Evolutionary conservation across 83 land plant species (phyloP).

Genomic region (Picea abies): DNA sequence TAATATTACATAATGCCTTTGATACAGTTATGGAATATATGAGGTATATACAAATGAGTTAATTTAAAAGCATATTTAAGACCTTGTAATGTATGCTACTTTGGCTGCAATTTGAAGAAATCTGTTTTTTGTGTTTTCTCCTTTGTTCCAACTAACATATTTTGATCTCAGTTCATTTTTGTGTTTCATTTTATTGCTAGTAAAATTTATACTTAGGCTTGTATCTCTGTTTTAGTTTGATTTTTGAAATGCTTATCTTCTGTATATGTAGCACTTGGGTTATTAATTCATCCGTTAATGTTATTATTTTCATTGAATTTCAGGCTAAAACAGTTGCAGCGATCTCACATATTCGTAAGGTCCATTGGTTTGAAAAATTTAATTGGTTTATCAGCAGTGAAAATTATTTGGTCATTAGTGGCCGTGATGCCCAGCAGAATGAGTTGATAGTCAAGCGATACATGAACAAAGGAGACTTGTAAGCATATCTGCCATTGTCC

Average conservation of each 20-base stretch:
- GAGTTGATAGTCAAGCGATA: slow-evolving; percentile 98
- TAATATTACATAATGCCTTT: too few relatives aligned
- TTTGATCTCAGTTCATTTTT: background rate
- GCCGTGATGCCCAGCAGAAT: slow-evolving; percentile 99
- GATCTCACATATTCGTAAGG: slow-evolving; percentile 96
- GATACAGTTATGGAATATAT: too few relatives aligned
- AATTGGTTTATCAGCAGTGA: slow-evolving; percentile 99
- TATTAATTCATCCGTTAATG: background rate
- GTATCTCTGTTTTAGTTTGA: background rate
- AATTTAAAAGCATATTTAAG: too few relatives aligned
- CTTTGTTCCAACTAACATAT: background rate
- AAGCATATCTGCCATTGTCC: slow-evolving; percentile 31
- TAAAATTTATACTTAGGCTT: background rate
- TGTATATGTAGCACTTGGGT: background rate
- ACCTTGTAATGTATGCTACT: too few relatives aligned
- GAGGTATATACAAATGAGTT: too few relatives aligned
- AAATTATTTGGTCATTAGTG: slow-evolving; percentile 95
- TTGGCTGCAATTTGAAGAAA: too few relatives aligned
- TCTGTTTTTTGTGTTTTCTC: too few relatives aligned
- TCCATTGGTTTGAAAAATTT: slow-evolving; percentile 99
- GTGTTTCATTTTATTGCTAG: background rate
- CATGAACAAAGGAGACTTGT: slow-evolving; percentile 98
- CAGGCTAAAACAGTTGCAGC: slow-evolving; percentile 95
- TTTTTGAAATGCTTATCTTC: background rate
- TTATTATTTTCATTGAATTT: slow-evolving; percentile 20